Evolutionary conservation across 163 green algal species (phyloP), one percentile per base, ranked within the genome.

Genomic region (Scenedesmus sp.): DNA sequence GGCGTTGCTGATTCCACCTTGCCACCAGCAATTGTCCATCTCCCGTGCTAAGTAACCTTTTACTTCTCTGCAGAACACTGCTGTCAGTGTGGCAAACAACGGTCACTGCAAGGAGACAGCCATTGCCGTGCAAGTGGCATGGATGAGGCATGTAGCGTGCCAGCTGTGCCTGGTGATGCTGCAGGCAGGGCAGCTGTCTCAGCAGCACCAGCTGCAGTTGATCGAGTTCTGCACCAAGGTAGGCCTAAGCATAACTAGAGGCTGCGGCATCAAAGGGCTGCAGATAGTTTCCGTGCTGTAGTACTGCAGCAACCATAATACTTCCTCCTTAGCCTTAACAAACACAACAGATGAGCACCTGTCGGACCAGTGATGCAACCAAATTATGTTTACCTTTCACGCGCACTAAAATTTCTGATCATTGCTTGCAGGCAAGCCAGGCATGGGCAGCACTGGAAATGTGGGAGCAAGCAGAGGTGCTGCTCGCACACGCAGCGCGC

Each of bases 391-490:
- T n/a, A n/a, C n/a, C n/a, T n/a, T n/a, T n/a, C n/a, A n/a, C n/a
- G n/a, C n/a, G n/a, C n/a, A n/a, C n/a, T n/a, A n/a, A 79, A 16
- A 40, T 40, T 9, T 3, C 5, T 79, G 68, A n/a, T n/a, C n/a
- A n/a, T 42, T 42, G 13, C 68, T 24, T 81, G 83, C 83, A 88
- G 83, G 35, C 83, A 22, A 81, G 30, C 26, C 56, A 88, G 40
- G 49, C 83, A n/a, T 88, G 83, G 83, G 59, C 37, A 9, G 22
- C 22, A 13, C 37, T 81, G 59, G 59, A 88, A 6, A 33, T 33
- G 22, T 88, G 83, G 83, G 83, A 88, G 40, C 83, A 88, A 73
- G 43, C 83, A 59, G 83, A 88, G 56, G 40, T 88, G 56, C 56
- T 88, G 56, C 68, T 88, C 30, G 56, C 83, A 30, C 33, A 35